Conservation (phyloP, 2,329 filamentous ascomycete species). For the Davidsoniella neocaledoniae region DNA sequence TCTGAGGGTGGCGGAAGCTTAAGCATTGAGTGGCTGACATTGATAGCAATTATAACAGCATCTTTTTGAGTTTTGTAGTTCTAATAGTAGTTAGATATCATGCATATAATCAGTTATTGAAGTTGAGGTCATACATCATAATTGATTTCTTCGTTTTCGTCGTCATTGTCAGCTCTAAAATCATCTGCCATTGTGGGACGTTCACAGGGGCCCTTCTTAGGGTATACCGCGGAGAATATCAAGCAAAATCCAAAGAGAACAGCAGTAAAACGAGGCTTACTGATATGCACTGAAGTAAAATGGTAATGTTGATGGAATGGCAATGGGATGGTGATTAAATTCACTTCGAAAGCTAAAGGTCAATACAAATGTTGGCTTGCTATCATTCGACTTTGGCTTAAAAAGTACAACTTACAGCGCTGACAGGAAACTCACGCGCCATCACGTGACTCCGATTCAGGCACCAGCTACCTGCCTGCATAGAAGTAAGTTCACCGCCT, state of each 20-base stretch:
- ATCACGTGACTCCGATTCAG: no score
- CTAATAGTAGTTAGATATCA: slow-evolving; percentile 25
- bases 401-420: no score
- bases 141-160: slow-evolving; percentile 41
- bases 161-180: slow-evolving; percentile 30
- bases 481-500: no score
- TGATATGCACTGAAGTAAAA: no score
- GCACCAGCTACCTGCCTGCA: no score
- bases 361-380: no score
- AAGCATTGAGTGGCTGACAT: slow-evolving; percentile 81
- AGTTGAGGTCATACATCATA: slow-evolving; percentile 34
- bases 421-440: no score
- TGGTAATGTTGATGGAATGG: no score
- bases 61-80: slow-evolving; percentile 87
- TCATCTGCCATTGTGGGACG: slow-evolving; percentile 1
- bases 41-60: slow-evolving; percentile 93
- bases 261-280: background rate
- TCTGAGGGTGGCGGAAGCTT: slow-evolving; percentile 41
- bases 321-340: no score
- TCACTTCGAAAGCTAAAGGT: no score
- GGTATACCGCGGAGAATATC: background rate
- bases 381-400: no score
- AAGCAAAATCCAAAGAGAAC: background rate
- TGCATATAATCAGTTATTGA: background rate
- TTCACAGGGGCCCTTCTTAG: background rate